These are phyloP conservation scores for Closterium sp. DNA, from an alignment of 139 green algal genomes.

Conservation along the genomic window DNA sequence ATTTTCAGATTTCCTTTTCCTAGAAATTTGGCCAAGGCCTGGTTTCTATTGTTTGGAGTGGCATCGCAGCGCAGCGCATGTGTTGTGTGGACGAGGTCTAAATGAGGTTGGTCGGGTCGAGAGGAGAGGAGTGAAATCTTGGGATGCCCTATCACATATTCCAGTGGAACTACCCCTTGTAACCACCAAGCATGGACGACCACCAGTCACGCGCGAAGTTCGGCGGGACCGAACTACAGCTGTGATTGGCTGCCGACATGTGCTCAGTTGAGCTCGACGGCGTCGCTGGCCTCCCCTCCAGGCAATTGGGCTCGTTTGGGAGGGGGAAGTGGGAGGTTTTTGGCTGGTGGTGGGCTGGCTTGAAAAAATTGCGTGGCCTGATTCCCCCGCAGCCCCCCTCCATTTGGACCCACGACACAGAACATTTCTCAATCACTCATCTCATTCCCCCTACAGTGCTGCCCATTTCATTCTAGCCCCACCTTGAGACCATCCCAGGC, in stretches of 20 bases:
- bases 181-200: neutral
- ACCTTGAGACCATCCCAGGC: no score
- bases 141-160: neutral
- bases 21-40: neutral
- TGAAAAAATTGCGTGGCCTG: no score
- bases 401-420: no score
- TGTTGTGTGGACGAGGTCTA: neutral
- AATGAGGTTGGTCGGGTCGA: neutral
- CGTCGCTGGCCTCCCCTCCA: no score
- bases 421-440: neutral
- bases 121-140: neutral
- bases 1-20: neutral
- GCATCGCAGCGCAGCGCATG: neutral
- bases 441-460: neutral
- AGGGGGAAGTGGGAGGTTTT: neutral
- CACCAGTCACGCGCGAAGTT: neutral
- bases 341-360: neutral
- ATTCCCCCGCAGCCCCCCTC: no score
- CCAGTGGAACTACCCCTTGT: neutral
- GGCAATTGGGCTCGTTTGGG: no score
- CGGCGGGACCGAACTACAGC: neutral
- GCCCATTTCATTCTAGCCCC: no score
- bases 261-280: neutral
- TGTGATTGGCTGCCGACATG: neutral
- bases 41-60: no score